These are phyloP conservation scores for Colletotrichum sp. DNA, from an alignment of 2,329 filamentous ascomycete genomes.

Conservation along the genomic window DNA sequence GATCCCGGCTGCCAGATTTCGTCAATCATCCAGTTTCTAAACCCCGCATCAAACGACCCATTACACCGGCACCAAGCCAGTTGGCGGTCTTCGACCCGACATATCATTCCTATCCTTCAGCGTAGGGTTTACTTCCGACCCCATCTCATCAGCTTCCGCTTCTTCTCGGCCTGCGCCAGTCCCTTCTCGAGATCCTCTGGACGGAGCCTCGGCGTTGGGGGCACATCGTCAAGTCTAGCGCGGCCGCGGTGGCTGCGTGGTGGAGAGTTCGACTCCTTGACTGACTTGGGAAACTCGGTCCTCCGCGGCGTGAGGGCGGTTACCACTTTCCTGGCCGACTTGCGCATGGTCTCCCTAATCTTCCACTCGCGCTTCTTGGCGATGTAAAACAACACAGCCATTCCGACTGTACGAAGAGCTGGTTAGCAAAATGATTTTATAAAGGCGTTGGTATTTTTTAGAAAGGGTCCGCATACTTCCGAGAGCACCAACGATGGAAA, in stretches of 20 bases:
- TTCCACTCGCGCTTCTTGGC: slow-evolving; percentile 89
- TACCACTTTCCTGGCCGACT: slow-evolving; percentile 68
- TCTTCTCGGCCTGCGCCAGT: slow-evolving; percentile 40
- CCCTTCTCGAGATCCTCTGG: slow-evolving; percentile 67
- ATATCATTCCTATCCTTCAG: too few species aligned
- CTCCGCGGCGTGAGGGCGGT: slow-evolving; percentile 67
- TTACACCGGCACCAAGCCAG: slow-evolving; percentile 17
- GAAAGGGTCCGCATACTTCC: slow-evolving; percentile 61
- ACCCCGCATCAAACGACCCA: background rate
- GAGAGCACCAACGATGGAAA: slow-evolving; percentile 68
- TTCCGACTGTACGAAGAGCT: slow-evolving; percentile 54
- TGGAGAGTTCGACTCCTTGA: slow-evolving; percentile 45
- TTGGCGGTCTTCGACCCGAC: background rate
- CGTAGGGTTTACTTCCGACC: slow-evolving; percentile 15
- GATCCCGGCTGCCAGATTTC: background rate
- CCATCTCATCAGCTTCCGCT: slow-evolving; percentile 38
- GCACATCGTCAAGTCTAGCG: slow-evolving; percentile 52
- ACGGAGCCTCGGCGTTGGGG: slow-evolving; percentile 60
- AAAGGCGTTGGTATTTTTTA: background rate
- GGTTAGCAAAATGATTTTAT: background rate
- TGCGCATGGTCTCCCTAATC: slow-evolving; percentile 72
- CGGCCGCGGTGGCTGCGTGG: slow-evolving; percentile 17
- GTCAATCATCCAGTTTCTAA: background rate
- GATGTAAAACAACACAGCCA: slow-evolving; percentile 74
- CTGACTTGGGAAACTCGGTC: slow-evolving; percentile 63